phyloP scores from a whole-genome alignment of 2,329 filamentous ascomycete genomes.

The Verticillium alfalfae region DNA sequence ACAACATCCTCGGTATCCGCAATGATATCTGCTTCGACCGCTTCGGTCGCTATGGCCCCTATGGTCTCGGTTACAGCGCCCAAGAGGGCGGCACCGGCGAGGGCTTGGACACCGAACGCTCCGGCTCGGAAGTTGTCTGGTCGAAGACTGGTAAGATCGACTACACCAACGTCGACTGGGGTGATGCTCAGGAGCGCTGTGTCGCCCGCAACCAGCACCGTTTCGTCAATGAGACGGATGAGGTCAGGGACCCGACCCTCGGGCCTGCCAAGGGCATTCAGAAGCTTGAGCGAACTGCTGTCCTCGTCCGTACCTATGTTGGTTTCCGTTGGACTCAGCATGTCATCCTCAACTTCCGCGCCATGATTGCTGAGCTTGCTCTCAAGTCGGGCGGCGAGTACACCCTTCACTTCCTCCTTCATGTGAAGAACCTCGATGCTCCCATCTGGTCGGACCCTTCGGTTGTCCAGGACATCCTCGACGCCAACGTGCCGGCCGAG shows the following conservation, averaged over 20 bases:
- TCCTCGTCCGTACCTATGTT: slow-evolving; percentile 76
- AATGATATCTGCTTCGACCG: slow-evolving; percentile 84
- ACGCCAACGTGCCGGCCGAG: slow-evolving; percentile 60
- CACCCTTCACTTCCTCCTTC: slow-evolving; percentile 74
- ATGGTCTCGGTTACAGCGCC: slow-evolving; percentile 76
- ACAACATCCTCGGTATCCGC: slow-evolving; percentile 66
- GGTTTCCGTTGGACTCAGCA: slow-evolving; percentile 75
- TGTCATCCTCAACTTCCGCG: slow-evolving; percentile 73
- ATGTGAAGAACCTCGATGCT: slow-evolving; percentile 73
- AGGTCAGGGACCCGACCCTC: slow-evolving; percentile 9
- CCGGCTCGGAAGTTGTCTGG: slow-evolving; percentile 60
- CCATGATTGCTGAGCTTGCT: slow-evolving; percentile 73
- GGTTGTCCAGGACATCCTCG: slow-evolving; percentile 66
- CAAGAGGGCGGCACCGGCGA: slow-evolving; percentile 67
- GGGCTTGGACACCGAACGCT: slow-evolving; percentile 65
- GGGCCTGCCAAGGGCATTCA: slow-evolving; percentile 16
- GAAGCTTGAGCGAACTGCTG: slow-evolving; percentile 59
- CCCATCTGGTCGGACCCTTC: slow-evolving; percentile 78
- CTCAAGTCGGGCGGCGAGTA: slow-evolving; percentile 79
- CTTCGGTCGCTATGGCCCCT: slow-evolving; percentile 77
- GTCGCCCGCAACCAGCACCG: slow-evolving; percentile 57
- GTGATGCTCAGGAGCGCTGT: slow-evolving; percentile 46
- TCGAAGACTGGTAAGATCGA: slow-evolving; percentile 48
- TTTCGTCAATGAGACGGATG: slow-evolving; percentile 41
- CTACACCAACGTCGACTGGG: slow-evolving; percentile 52